Evolutionary conservation across 495 filamentous ascomycete genomes (phyloP), one percentile per base, ranked within the genome.

Genomic region (Hypoxylon crocopeplum): DNA sequence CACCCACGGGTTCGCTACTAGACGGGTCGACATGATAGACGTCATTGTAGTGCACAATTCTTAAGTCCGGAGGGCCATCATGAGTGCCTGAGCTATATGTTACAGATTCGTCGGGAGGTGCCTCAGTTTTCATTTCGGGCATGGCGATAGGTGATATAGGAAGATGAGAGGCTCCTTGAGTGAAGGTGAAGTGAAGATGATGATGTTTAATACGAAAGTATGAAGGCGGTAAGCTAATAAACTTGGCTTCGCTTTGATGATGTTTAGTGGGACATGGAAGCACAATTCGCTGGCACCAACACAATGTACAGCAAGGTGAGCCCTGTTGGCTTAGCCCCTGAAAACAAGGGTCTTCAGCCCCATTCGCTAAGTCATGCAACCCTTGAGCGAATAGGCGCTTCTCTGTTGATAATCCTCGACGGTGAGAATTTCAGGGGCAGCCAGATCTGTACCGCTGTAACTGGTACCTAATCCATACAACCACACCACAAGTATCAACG

Each of bases 1-100:
- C 92, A 34, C 92, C 92, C 13, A 89, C 83, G 6, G 92, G 92
- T 57, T 96, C 90, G 12, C 85, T 82, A 13, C 89, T 91, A 5
- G 87, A 76, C 3, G 71, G 59, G 55, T 94, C 90, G 41, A 96
- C 82, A 59, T 97, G 92, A 72, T 96, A 97, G 45, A 84, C 90
- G 72, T 97, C 92, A 73, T 97, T 97, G 77, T 86, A 97, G 77
- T 97, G 92, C 40, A 96, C 75, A 22, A 97, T 69, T 21, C 92
- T 84, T 20, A 96, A 75, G 72, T 89, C 88, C 13, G 90, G 90
- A 21, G 82, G 69, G 15, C 78, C 79, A 32, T 56, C 45, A 29
- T 42, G 58, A 12, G 72, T 73, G 8, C 78, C 77, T 16, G 81
- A 84, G 44, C 77, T 72, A 67, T 82, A 84, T 7, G 82, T 88